Evolutionary conservation across 441 rosid species (phyloP).

Genomic region (Arabidopsis lyrata): DNA sequence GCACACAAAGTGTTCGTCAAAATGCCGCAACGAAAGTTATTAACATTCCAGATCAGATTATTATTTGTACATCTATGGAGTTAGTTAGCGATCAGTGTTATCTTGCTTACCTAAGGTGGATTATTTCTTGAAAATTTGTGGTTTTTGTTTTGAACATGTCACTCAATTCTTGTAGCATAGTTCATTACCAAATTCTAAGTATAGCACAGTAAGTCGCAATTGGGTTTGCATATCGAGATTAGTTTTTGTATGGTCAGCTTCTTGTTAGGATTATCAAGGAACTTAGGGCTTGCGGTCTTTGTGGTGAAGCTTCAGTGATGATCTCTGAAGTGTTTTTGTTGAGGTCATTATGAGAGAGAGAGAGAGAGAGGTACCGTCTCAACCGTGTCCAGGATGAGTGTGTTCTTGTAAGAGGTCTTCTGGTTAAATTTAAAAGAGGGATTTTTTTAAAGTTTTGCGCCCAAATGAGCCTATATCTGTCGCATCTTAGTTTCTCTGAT

Average conservation of each 20-base stretch:
- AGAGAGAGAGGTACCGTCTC: neutral
- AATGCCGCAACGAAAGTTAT: slow-evolving; percentile 22
- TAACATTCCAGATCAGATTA: neutral
- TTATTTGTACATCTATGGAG: neutral
- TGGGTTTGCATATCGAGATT: neutral
- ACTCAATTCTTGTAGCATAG: neutral
- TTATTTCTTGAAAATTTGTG: slow-evolving; percentile 5
- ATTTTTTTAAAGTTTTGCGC: neutral
- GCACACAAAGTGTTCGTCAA: slow-evolving; percentile 39
- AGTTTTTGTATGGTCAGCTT: neutral
- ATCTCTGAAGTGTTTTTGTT: neutral
- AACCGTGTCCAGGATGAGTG: neutral
- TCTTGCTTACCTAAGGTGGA: slow-evolving; percentile 19
- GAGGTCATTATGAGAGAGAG: neutral
- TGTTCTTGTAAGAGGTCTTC: neutral
- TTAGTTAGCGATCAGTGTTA: neutral
- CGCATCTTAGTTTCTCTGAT: neutral
- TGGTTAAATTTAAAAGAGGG: neutral
- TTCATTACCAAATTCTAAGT: neutral
- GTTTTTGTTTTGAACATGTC: neutral
- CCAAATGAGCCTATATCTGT: neutral
- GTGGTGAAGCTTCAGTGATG: neutral
- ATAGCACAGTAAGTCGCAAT: neutral
- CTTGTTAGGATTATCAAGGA: neutral
- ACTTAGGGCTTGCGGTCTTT: too few species aligned